These are phyloP conservation scores for Salvia miltiorrhiza DNA, from an alignment of 257 asterid genomes.

Conservation along the genomic window DNA sequence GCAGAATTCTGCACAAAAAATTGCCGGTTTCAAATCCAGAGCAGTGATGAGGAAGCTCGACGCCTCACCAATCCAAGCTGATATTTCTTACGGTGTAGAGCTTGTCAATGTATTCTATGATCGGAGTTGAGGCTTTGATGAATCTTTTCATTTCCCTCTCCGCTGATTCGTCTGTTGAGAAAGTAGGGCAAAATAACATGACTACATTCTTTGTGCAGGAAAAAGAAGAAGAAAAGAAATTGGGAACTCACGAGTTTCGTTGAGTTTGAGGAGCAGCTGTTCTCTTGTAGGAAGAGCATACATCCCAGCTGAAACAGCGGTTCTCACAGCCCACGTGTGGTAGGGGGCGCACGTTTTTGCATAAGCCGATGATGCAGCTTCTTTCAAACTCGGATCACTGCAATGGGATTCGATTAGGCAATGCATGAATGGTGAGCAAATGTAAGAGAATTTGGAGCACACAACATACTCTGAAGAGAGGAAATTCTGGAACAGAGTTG, in stretches of 20 bases:
- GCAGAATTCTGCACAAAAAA: neutral
- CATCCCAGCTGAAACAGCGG: constrained; percentile 91
- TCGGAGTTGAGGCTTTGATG: constrained; percentile 57
- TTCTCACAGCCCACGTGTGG: constrained; percentile 83
- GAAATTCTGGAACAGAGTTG: constrained; percentile 70
- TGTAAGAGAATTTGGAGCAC: too few relatives aligned
- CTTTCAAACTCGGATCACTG: constrained; percentile 61
- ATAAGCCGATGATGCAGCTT: constrained; percentile 74
- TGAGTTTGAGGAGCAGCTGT: constrained; percentile 62
- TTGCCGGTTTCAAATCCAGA: neutral
- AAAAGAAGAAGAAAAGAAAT: neutral
- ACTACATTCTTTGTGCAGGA: neutral
- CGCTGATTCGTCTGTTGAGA: constrained; percentile 56
- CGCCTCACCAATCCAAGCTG: constrained; percentile 72
- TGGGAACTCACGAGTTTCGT: constrained; percentile 61
- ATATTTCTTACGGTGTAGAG: constrained; percentile 59
- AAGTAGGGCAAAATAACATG: too few relatives aligned
- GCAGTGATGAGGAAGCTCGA: too few relatives aligned
- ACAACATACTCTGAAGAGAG: constrained; percentile 56
- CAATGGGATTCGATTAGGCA: neutral
- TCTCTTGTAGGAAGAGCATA: constrained; percentile 80
- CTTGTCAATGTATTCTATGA: constrained; percentile 70
- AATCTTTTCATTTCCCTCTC: constrained; percentile 70
- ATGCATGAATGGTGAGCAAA: neutral
- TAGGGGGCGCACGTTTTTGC: constrained; percentile 73